phyloP scores from a whole-genome alignment of 306 rosid species.

The Argentina anserina region DNA sequence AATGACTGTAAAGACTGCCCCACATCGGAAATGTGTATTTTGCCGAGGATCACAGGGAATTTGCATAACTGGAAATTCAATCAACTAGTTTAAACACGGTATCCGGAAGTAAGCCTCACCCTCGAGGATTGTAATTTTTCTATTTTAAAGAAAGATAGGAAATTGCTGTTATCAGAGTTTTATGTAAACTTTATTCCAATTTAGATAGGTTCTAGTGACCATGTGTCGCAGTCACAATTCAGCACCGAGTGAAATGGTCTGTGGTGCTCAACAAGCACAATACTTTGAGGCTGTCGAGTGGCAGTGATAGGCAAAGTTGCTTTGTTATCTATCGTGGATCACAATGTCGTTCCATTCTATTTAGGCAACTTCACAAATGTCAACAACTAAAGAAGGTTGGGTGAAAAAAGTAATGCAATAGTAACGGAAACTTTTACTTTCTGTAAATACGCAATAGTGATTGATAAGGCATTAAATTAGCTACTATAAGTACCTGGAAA shows the following conservation, averaged over 20 bases:
- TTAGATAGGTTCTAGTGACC: neutral
- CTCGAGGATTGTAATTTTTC: neutral
- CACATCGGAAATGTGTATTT: too few species aligned
- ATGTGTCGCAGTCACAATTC: neutral
- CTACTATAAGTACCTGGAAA: neutral
- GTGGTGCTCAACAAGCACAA: neutral
- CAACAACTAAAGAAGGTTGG: neutral
- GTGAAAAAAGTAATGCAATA: neutral
- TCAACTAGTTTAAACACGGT: neutral
- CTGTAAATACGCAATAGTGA: neutral
- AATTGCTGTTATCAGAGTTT: neutral
- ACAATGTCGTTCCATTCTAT: neutral
- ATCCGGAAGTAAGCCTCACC: neutral
- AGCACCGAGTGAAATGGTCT: neutral
- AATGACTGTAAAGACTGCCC: neutral
- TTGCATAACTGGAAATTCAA: too few species aligned
- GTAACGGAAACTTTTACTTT: neutral
- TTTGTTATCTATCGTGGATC: neutral
- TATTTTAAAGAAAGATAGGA: neutral
- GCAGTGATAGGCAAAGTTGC: neutral
- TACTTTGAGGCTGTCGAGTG: neutral
- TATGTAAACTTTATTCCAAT: neutral
- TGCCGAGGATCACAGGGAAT: neutral
- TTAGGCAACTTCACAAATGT: neutral
- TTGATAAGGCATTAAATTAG: neutral